Evolutionary conservation across 75 land plant genomes (phyloP).

Genomic region (Azolla pinnata): DNA sequence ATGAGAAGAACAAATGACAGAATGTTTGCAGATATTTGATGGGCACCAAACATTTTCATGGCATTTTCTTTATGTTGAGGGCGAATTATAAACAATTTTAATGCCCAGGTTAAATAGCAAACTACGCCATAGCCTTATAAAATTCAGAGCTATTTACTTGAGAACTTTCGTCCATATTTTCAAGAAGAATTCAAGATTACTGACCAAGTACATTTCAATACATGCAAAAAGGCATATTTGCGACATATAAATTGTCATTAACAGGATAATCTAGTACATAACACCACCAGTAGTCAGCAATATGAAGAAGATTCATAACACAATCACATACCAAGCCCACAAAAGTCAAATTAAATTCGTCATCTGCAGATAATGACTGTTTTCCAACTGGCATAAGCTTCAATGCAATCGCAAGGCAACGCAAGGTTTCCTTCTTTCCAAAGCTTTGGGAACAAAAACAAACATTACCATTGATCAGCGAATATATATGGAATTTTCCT

Average conservation of each 20-base stretch:
- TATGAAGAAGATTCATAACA: too few species aligned
- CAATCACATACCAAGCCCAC: conserved; percentile 95
- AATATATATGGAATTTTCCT: too few species aligned
- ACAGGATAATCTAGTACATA: too few species aligned
- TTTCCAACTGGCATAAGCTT: conserved; percentile 67
- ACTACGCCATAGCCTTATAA: not conserved
- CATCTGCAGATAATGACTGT: conserved; percentile 58
- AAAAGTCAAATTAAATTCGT: conserved; percentile 78
- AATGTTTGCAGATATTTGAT: too few species aligned
- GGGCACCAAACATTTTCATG: too few species aligned
- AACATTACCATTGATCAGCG: too few species aligned
- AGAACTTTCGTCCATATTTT: not conserved
- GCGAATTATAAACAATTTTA: too few species aligned
- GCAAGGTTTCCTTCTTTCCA: conserved; percentile 78
- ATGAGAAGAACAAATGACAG: too few species aligned
- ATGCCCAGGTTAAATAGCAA: not conserved
- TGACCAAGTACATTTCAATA: not conserved
- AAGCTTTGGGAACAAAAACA: too few species aligned
- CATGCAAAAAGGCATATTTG: not conserved
- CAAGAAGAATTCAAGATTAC: not conserved
- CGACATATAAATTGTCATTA: not conserved
- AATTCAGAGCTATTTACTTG: not conserved
- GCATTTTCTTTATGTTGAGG: too few species aligned
- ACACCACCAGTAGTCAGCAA: too few species aligned
- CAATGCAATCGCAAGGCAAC: conserved; percentile 86